Conservation (phyloP, 148 eudicot species). For the Vaccinium myrtillus region DNA sequence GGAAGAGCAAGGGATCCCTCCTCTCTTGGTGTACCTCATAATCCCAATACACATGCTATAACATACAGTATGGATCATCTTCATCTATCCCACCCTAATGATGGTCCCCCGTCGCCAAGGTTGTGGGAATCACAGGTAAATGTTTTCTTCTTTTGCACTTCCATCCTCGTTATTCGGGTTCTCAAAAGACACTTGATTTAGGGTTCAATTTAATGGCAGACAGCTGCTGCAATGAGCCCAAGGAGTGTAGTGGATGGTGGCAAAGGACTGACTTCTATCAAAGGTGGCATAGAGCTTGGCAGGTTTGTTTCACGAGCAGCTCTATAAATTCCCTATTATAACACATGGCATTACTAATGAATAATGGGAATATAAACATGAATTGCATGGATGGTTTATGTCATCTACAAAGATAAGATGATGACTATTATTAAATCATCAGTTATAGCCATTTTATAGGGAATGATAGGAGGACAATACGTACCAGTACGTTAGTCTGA, state of each 20-base stretch:
- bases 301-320: constrained; percentile 43
- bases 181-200: background rate
- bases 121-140: constrained; percentile 39
- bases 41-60: constrained; percentile 29
- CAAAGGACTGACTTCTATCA: constrained; percentile 41
- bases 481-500: background rate
- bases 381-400: constrained; percentile 6
- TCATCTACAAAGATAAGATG: background rate
- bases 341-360: background rate
- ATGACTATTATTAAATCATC: background rate
- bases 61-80: constrained; percentile 41
- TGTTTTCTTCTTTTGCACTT: background rate
- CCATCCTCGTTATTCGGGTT: background rate
- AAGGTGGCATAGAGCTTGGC: constrained; percentile 56
- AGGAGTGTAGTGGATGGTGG: constrained; percentile 38
- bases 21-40: constrained; percentile 27
- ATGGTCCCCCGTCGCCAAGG: constrained; percentile 30
- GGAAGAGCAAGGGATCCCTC: constrained; percentile 35
- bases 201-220: constrained; percentile 32
- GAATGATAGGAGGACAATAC: background rate
- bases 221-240: constrained; percentile 30
- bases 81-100: constrained; percentile 32
- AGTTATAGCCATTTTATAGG: background rate
- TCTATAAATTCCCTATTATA: background rate
- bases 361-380: background rate